These are phyloP conservation scores for Colletotrichum sojae DNA, from an alignment of 2,329 filamentous ascomycete species.

Conservation along the genomic window DNA sequence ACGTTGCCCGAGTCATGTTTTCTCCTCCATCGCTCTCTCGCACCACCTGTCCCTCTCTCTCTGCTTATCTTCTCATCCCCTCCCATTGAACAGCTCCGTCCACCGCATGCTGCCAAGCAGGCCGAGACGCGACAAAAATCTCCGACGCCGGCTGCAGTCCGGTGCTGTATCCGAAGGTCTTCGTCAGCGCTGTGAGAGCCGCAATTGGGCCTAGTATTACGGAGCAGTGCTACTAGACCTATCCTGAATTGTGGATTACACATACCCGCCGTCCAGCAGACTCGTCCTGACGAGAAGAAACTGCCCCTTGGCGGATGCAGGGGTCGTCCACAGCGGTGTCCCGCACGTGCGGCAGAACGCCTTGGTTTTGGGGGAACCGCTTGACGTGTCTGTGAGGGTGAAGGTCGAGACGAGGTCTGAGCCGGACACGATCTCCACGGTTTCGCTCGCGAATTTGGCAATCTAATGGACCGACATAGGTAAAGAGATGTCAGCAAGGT, in stretches of 20 bases:
- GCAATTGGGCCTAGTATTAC: background rate
- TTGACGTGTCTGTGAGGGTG: constrained; percentile 44
- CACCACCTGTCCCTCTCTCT: background rate
- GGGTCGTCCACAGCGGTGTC: constrained; percentile 48
- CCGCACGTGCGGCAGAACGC: constrained; percentile 46
- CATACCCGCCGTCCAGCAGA: constrained; percentile 45
- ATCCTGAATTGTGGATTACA: constrained; percentile 14
- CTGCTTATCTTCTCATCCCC: constrained; percentile 45
- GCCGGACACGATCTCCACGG: constrained; percentile 35
- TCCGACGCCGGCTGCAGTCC: constrained; percentile 41
- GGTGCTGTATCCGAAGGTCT: constrained; percentile 38
- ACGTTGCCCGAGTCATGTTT: constrained; percentile 19
- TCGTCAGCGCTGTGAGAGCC: constrained; percentile 31
- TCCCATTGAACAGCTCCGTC: constrained; percentile 46
- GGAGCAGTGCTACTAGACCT: background rate
- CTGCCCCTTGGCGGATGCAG: constrained; percentile 44
- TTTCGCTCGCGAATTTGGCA: constrained; percentile 44
- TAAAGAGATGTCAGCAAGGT: no score
- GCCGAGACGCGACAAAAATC: constrained; percentile 48
- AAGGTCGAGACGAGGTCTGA: constrained; percentile 38
- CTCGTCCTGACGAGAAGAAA: constrained; percentile 45
- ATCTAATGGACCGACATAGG: constrained; percentile 40
- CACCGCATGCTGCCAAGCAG: constrained; percentile 44
- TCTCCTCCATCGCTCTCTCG: background rate
- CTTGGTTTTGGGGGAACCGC: constrained; percentile 46